These are phyloP conservation scores for Hypoxylon lienhwacheense DNA, from an alignment of 495 filamentous ascomycete species.

Conservation along the genomic window DNA sequence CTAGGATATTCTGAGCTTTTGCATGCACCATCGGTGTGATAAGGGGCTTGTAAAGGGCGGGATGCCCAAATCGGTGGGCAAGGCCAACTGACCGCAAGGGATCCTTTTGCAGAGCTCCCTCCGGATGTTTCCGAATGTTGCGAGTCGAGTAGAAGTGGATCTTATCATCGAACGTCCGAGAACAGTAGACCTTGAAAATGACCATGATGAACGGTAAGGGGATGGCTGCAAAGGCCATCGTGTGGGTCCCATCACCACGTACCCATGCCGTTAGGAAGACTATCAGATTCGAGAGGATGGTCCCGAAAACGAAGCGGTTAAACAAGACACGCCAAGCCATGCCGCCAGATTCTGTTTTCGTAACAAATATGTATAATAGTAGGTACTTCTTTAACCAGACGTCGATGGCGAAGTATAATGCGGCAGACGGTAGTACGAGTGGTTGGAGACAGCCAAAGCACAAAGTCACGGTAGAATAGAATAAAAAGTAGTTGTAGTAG, in stretches of 20 bases:
- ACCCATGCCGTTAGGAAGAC: constrained; percentile 74
- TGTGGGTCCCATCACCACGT: constrained; percentile 53
- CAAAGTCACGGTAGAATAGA: constrained; percentile 86
- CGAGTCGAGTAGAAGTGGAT: constrained; percentile 73
- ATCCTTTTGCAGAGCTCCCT: constrained; percentile 47
- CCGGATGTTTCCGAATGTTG: constrained; percentile 56
- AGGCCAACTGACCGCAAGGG: constrained; percentile 66
- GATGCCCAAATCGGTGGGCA: constrained; percentile 82
- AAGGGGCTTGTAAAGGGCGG: constrained; percentile 83
- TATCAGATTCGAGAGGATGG: constrained; percentile 76
- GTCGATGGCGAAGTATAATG: constrained; percentile 87
- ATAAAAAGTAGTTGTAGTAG: constrained; percentile 97
- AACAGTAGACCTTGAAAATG: constrained; percentile 86
- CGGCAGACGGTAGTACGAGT: constrained; percentile 84
- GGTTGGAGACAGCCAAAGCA: constrained; percentile 87
- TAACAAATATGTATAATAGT: constrained; percentile 90
- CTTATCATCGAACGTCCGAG: constrained; percentile 70
- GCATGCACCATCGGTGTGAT: constrained; percentile 96
- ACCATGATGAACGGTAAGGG: constrained; percentile 82
- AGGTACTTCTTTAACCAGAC: constrained; percentile 93
- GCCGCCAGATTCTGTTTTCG: constrained; percentile 95
- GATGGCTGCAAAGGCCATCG: constrained; percentile 64
- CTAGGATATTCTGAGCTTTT: constrained; percentile 79
- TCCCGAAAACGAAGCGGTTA: constrained; percentile 87
- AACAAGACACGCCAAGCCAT: constrained; percentile 87